Percentiles rank a stretch among this genome's conserved stretches.
Conservation (phyloP, 345 rosid species). For the Salix purpurea region DNA sequence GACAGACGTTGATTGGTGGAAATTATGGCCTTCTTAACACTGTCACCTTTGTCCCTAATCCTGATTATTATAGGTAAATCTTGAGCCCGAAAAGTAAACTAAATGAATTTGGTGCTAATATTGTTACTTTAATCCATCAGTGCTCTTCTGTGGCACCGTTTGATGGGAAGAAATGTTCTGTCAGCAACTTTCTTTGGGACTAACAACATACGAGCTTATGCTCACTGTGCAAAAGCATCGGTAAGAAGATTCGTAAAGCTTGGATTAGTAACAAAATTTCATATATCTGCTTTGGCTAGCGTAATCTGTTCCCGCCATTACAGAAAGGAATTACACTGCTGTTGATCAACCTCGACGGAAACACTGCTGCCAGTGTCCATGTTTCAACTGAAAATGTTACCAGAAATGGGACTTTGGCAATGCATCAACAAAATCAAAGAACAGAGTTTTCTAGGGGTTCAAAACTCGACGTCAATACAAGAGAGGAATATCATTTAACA, state of each 20-base stretch:
- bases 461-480: not conserved
- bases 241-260: constrained; percentile 13
- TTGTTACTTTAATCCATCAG: constrained; percentile 13
- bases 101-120: not conserved
- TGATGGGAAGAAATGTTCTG: constrained; percentile 41
- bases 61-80: constrained; percentile 44
- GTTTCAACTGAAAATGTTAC: constrained; percentile 26
- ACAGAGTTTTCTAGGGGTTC: constrained; percentile 26
- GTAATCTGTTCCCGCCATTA: not conserved
- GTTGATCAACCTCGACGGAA: constrained; percentile 45
- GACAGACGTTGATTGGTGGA: constrained; percentile 56
- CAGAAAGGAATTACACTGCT: constrained; percentile 48
- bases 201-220: constrained; percentile 30
- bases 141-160: constrained; percentile 48
- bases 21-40: constrained; percentile 52
- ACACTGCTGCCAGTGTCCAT: constrained; percentile 21
- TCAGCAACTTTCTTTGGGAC: constrained; percentile 29
- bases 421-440: constrained; percentile 12
- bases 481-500: constrained; percentile 49
- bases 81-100: not conserved
- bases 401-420: constrained; percentile 8
- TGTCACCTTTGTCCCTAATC: constrained; percentile 42
- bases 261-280: not conserved
- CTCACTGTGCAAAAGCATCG: constrained; percentile 38
- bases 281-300: not conserved